phyloP scores from a whole-genome alignment of 1,139 yeast species.

The Hyphopichia fennica region DNA sequence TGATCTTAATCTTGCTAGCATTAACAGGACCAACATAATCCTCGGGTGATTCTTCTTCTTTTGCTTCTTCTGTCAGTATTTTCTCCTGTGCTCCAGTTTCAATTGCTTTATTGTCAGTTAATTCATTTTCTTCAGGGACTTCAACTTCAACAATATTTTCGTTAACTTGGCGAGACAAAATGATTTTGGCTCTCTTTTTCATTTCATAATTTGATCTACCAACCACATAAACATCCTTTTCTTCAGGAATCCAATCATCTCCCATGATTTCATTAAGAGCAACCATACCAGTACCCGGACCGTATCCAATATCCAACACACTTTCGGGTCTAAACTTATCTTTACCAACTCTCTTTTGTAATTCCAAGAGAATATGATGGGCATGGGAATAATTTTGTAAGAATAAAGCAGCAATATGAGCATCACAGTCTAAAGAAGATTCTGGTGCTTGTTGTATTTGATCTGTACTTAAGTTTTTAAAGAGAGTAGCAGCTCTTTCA shows the following conservation, averaged over 20 bases:
- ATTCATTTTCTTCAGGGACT: constrained; percentile 3
- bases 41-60: constrained; percentile 16
- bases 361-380: constrained; percentile 65
- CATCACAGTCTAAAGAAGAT: constrained; percentile 67
- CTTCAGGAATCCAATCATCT: constrained; percentile 54
- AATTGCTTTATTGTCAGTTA: neutral
- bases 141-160: constrained; percentile 38
- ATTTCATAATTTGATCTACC: constrained; percentile 64
- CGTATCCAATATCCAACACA: constrained; percentile 80
- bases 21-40: constrained; percentile 58
- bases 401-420: constrained; percentile 81
- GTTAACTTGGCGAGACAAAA: constrained; percentile 67
- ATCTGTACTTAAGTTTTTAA: constrained; percentile 47
- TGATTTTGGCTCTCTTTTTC: constrained; percentile 76
- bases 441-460: constrained; percentile 55
- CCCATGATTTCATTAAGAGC: constrained; percentile 86
- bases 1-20: constrained; percentile 51
- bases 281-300: constrained; percentile 91
- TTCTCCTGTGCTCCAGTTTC: constrained; percentile 13
- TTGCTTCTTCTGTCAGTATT: constrained; percentile 18
- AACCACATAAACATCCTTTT: constrained; percentile 70
- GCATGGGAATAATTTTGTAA: constrained; percentile 79
- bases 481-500: constrained; percentile 53
- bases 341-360: constrained; percentile 52
- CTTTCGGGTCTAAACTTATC: constrained; percentile 59